A percentile compares a stretch with the other conserved stretches of the same genome.
These are phyloP conservation scores for slime mould (Dictyostelium discoideum) DNA, from an alignment of 78 protist genomes.

Conservation along the genomic window dicty_2.7 NC_007088.5:5633001-5633500, in stretches of 20 bases:
- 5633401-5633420: constrained; percentile 29
- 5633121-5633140: constrained; percentile 60
- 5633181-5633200: not conserved
- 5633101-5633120: constrained; percentile 54
- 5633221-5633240: constrained; percentile 2
- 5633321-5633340: constrained; percentile 37
- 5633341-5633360: constrained; percentile 45
- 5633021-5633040: constrained; percentile 24
- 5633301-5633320: not conserved
- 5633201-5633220: not conserved
- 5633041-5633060: constrained; percentile 77
- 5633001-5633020: constrained; percentile 55
- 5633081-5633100: constrained; percentile 39
- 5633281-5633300: constrained; percentile 17
- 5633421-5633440: constrained; percentile 25
- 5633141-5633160: constrained; percentile 18
- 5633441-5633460: constrained; percentile 17
- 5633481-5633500: constrained; percentile 68
- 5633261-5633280: constrained; percentile 46
- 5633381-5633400: constrained; percentile 36
- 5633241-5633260: constrained; percentile 44
- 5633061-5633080: constrained; percentile 20
- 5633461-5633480: constrained; percentile 19
- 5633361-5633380: constrained; percentile 19
- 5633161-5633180: not conserved